Percentiles rank a stretch among this genome's conserved stretches.
These are phyloP conservation scores for Neostapfia colusana DNA, from an alignment of 176 grass and related monocot genomes.

Conservation along the genomic window DNA sequence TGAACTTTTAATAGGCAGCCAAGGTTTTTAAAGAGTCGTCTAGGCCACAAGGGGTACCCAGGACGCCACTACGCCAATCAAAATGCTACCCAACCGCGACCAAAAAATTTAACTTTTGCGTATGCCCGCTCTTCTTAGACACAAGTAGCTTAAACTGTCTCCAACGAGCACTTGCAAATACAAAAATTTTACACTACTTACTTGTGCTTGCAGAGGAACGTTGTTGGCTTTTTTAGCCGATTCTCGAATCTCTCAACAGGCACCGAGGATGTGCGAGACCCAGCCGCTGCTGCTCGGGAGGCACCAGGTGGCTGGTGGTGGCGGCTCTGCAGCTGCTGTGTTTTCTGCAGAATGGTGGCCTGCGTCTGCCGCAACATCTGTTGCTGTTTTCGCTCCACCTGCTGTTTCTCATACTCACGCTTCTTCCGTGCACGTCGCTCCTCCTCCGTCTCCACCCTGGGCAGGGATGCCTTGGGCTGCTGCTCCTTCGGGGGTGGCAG, in stretches of 20 bases:
- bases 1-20: neutral
- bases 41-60: too few species aligned
- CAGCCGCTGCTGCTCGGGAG: constrained; percentile 22
- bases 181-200: constrained; percentile 36
- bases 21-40: too few species aligned
- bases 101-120: neutral
- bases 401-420: constrained; percentile 86
- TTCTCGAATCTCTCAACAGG: constrained; percentile 71
- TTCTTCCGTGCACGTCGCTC: constrained; percentile 68
- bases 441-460: constrained; percentile 72
- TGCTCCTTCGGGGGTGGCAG: constrained; percentile 30
- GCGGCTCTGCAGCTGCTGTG: constrained; percentile 51
- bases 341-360: constrained; percentile 82
- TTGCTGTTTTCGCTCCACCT: constrained; percentile 64
- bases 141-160: neutral
- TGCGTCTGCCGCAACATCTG: constrained; percentile 77
- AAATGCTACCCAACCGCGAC: constrained; percentile 9
- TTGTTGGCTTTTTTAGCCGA: constrained; percentile 90
- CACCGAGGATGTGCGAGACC: constrained; percentile 34
- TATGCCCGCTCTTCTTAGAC: neutral
- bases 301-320: constrained; percentile 38
- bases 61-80: neutral
- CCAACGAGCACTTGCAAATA: constrained; percentile 10
- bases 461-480: constrained; percentile 40
- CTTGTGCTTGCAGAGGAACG: constrained; percentile 85